These are phyloP conservation scores for Crassisporium funariophilum DNA, from an alignment of 768 basidiomycete species.

Conservation along the genomic window DNA sequence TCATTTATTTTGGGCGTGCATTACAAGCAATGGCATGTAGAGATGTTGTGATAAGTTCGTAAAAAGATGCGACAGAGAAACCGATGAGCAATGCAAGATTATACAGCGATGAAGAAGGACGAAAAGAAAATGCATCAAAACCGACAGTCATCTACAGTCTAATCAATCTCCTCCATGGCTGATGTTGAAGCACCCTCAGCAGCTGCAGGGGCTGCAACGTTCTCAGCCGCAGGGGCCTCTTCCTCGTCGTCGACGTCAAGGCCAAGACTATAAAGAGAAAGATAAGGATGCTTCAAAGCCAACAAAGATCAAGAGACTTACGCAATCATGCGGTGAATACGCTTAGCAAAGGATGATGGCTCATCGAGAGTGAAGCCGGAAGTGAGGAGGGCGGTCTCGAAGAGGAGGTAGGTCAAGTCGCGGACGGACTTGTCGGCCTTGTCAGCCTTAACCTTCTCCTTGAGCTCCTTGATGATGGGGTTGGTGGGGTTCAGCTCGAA, in stretches of 20 bases:
- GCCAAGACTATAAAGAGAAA: conserved; percentile 52
- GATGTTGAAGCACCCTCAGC: conserved; percentile 67
- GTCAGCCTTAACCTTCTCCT: conserved; percentile 93
- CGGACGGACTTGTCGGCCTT: conserved; percentile 98
- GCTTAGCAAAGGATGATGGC: conserved; percentile 91
- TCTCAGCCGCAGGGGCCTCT: conserved; percentile 44
- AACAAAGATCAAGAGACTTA: conserved; percentile 34
- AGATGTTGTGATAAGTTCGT: conserved; percentile 13
- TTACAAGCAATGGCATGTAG: conserved; percentile 13
- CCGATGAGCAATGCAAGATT: conserved; percentile 30
- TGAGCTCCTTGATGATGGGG: conserved; percentile 94
- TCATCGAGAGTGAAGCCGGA: conserved; percentile 96
- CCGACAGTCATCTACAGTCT: too few relatives aligned
- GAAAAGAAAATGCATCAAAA: conserved; percentile 22
- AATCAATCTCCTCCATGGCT: conserved; percentile 98
- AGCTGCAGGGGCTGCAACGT: conserved; percentile 50
- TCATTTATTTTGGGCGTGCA: conserved; percentile 17
- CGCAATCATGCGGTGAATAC: conserved; percentile 97
- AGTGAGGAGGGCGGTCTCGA: conserved; percentile 95
- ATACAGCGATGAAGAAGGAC: conserved; percentile 31
- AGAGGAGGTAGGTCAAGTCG: conserved; percentile 93
- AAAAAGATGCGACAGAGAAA: conserved; percentile 18
- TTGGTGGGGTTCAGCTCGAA: conserved; percentile 93
- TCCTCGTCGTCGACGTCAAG: conserved; percentile 87
- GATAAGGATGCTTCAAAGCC: conserved; percentile 8